Base-by-base conservation (phyloP, 1,284 basidiomycete species). In the Sanghuangporus baumii region DNA sequence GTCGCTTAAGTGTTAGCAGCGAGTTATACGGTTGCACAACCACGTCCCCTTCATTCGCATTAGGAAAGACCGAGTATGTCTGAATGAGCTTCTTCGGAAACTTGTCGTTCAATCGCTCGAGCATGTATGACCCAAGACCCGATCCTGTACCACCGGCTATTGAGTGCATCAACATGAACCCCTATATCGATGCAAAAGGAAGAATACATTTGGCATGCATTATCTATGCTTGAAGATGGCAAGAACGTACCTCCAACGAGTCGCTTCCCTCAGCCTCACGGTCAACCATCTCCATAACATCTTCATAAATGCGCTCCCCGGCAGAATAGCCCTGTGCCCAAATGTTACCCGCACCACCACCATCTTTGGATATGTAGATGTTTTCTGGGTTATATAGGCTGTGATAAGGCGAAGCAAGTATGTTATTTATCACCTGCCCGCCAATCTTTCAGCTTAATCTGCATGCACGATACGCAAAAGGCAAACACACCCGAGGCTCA, bases 21-120 rank as follows among this genome's bases (percentile, higher is more conserved):
- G 90, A 94, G 75, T 99, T 99, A 78, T 99, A 99, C 2, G 97
- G 97, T 72, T 99, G 97, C 4, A 99, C 97, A 59, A 98, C 94
- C 63, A 98, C 94, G 69, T 98, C 95, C 46, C 90, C 88, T 71
- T 93, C 91, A 66, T 91, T 85, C 2, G 89, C 85, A 71, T 98
- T 97, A 4, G 97, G 97, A 70, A 99, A 99, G 57, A 99, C 97
- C 37, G 95, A 98, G 77, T 99, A 99, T 5, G 97, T 99, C 74
- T 99, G 97, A 59, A 98, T 96, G 64, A 99, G 85, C 75, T 99
- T 99, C 79, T 99, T 99, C 0, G 97, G 97, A 72, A 98, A 99
- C 68, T 91, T 93, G 78, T 99, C 97, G 75, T 97, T 98, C 46
- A 99, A 79, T 37, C 96, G 85, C 77, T 99, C 97, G 55, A 99